Evolutionary conservation across 768 basidiomycete species (phyloP), one percentile per base, ranked within the genome.

Genomic region (Phlebiopsis flavidoalba): DNA sequence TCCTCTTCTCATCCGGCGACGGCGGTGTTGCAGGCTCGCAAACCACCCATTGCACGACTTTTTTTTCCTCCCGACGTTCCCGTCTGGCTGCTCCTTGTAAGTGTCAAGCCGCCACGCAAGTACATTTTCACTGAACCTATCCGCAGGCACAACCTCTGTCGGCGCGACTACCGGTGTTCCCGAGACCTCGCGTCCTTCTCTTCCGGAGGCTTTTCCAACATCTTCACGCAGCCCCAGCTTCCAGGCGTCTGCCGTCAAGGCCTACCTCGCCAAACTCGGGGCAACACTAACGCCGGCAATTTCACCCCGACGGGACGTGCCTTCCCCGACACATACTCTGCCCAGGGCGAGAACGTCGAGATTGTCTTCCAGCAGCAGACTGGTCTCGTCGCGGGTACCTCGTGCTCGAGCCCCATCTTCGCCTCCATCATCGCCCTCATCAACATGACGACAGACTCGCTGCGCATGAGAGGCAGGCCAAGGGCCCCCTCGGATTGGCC

Each of bases 251-350:
- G 77, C 72, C 0, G 78, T 81, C 8, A 60, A 53, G 1, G 54
- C 59, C 0, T 81, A 75, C 71, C 69, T 82, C 19, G 60, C 65
- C 24, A 61, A 62, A 24, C 65, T 77, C 57, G 72, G 70, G 50
- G 62, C 48, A 60, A 68, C 68, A 6, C 67, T 70, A 62, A 47
- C 51, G 0, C 54, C 50, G 47, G 70, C 54, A 67, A 43, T 3
- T 43, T 43, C 10, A 43, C 40, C 11, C 40, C 40, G 12, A 43
- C 40, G 2, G 40, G 78, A 78, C 33, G 79, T 80, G 50, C 79
- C 65, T 1, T 82, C 74, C 71, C 82, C 82, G 22, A 81, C 83
- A 69, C 69, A 82, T n/a, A n/a, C 53, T 68, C 78, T 17, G 78
- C 81, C 10, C 68, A 71, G 59, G 76, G 74, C 12, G 60, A 72